Evolutionary conservation across 1,139 yeast species (phyloP), one percentile per base, ranked within the genome.

Genomic region (Debaryomycetaceae sp.): DNA sequence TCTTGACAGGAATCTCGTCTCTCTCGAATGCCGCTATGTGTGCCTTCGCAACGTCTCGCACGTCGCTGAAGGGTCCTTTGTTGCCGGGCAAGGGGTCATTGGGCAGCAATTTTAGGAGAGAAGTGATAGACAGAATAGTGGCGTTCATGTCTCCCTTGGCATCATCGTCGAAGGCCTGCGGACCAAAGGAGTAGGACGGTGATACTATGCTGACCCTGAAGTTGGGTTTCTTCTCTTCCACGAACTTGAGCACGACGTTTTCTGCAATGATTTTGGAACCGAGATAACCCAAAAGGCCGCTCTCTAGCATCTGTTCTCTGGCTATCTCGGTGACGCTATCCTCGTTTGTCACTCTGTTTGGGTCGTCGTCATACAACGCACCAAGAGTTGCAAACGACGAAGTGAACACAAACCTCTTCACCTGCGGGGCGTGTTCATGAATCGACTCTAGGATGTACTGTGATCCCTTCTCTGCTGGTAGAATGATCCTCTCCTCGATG

Each of bases 201-300:
- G 66, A 66, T 30, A 78, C 64, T 4, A 78, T 64, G 14, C 76
- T 55, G 37, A 74, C 53, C 7, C 59, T 54, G 55, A 75, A 76
- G 27, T 58, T 55, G 20, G 75, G 73, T 42, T 63, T 62, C 47
- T 64, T 66, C 14, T 50, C 42, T 39, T 57, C 48, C 31, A 59
- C 54, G 45, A 61, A 65, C 24, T 65, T 63, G 71, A 72, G 66
- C 4, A 66, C 70, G 2, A 66, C 67, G 46, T 58, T 53, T 51
- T 78, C 84, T 11, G 83, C 82, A 44, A 71, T 66, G 31, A 67
- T 72, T 59, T 79, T 79, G 7, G 83, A 76, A 0, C 74, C 81
- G 45, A 59, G 50, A 60, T 79, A 79, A 4, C 76, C 82, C 14
- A 44, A 36, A 5, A 48, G 30, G 5, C 65, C 54, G 43, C 60